Base-by-base conservation (phyloP, 2,329 filamentous ascomycete genomes). In the Fusarium citri region DNA sequence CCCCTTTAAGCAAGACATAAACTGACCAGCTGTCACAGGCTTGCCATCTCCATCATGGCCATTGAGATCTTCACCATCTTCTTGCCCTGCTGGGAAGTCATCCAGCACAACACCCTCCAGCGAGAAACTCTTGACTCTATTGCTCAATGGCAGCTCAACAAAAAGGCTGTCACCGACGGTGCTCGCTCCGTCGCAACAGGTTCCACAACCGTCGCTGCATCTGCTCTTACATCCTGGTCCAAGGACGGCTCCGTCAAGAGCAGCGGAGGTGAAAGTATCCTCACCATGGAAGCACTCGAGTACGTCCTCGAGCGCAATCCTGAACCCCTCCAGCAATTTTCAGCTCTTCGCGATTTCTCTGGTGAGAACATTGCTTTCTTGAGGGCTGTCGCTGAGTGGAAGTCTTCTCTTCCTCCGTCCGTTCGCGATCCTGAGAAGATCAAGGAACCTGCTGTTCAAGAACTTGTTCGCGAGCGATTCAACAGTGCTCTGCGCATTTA, bases 351-450 rank as follows among this genome's bases (percentile, higher is more conserved):
- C 37, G 90, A 92, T 71, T 92, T 92, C 74, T 91, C 89, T 0
- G 90, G 89, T 16, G 90, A 92, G 76, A 92, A 92, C 74, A 89
- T 75, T 49, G 86, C 89, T 48, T 92, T 92, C 76, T 78, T 92
- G 8, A 86, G 84, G 11, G 81, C 83, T 42, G 85, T 91, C 11
- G 80, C 83, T 4, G 82, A 85, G 60, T 81, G 79, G 79, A 78
- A 78, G 66, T 70, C 69, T 28, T 78, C 77, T 20, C 64, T 79
- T 14, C 73, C 76, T 0, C 55, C 76, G 20, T 55, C 69, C 8
- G 64, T 73, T 18, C 73, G 69, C 40, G 73, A 75, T 40, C 66
- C 72, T 1, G 71, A 73, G 14, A 72, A 67, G 40, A 61, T 59
- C 49, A 68, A 69, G 30, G 72, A 76, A 8, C 57, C 59, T 10